Base-by-base conservation (phyloP, 352 stramenopile genomes). In the Pythium graminicola region DNA sequence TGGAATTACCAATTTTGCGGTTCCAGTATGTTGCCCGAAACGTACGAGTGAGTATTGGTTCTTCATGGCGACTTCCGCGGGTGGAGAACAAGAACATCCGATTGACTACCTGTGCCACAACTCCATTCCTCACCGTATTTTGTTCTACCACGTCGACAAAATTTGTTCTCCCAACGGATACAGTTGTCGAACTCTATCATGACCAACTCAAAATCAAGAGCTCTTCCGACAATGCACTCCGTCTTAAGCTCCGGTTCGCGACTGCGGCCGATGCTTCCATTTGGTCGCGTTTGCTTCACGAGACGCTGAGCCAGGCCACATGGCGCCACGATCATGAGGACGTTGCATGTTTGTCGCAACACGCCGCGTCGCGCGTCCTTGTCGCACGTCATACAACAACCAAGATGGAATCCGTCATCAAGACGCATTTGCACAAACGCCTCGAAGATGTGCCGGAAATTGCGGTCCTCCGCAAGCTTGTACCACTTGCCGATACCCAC, bases 181-280 rank as follows among this genome's bases (percentile, higher is more conserved):
- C 67, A 22, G 56, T 24, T 16, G 17, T 81, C 60, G 42, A 35
- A 65, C 28, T 48, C 70, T 28, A 58, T 42, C 19, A 53, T 38
- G 27, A 56, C 36, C 41, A 54, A 27, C 50, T 85, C 50, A 72
- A 83, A 48, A 54, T 86, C 23, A 70, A 60, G 20, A 73, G 54
- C 48, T 49, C 47, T 20, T 27, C 50, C 49, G 14, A 44, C 16
- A 36, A 42, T 28, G 20, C 24, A 0, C 59, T 81, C 8, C 65
- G 69, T 9, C 11, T 84, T 16, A 63, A 68, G 3, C 62, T 84
- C 10, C 72, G 71, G n/a, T 84, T 86, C 23, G 26, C 55, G 13
- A 86, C 69, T 4, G n/a, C 55, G 13, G 73, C 72, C 0, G 73
- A 87, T 45, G 73, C 73, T 6, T 39, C 35, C 6, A 81, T 84